These are phyloP conservation scores for Peniophora sp. DNA, from an alignment of 1,284 basidiomycete genomes.

Conservation along the genomic window DNA sequence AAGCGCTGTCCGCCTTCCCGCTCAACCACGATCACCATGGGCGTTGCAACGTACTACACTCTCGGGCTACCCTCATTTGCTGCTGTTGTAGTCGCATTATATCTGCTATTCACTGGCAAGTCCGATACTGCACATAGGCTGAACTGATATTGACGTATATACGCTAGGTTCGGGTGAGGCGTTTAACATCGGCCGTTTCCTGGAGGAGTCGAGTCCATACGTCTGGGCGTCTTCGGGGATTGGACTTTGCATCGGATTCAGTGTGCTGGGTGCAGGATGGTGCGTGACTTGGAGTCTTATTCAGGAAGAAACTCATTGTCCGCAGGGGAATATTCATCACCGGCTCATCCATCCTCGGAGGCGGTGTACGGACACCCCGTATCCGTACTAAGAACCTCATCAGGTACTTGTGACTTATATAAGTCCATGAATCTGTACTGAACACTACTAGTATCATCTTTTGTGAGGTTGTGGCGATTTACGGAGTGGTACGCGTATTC, in stretches of 20 bases:
- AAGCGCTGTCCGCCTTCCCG: conserved; percentile 1
- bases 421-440: background rate
- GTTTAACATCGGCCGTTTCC: conserved; percentile 89
- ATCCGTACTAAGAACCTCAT: conserved; percentile 98
- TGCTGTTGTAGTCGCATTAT: conserved; percentile 63
- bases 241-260: conserved; percentile 89
- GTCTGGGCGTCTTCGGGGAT: conserved; percentile 90
- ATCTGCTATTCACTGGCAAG: conserved; percentile 81
- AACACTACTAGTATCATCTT: conserved; percentile 81
- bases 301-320: background rate
- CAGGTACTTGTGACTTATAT: conserved; percentile 48
- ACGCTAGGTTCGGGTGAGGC: conserved; percentile 71
- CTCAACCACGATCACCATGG: conserved; percentile 25
- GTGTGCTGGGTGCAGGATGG: conserved; percentile 95
- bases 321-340: conserved; percentile 96
- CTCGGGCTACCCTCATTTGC: conserved; percentile 65
- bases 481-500: conserved; percentile 70
- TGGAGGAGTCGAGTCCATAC: conserved; percentile 91
- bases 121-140: background rate
- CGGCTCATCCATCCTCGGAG: conserved; percentile 90
- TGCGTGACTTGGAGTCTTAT: conserved; percentile 30
- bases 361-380: conserved; percentile 89
- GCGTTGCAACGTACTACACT: conserved; percentile 45
- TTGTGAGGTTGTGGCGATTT: conserved; percentile 97
- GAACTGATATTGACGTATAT: background rate